These are phyloP conservation scores for Globisporangium cystogenes DNA, from an alignment of 352 stramenopile species.

Conservation along the genomic window DNA sequence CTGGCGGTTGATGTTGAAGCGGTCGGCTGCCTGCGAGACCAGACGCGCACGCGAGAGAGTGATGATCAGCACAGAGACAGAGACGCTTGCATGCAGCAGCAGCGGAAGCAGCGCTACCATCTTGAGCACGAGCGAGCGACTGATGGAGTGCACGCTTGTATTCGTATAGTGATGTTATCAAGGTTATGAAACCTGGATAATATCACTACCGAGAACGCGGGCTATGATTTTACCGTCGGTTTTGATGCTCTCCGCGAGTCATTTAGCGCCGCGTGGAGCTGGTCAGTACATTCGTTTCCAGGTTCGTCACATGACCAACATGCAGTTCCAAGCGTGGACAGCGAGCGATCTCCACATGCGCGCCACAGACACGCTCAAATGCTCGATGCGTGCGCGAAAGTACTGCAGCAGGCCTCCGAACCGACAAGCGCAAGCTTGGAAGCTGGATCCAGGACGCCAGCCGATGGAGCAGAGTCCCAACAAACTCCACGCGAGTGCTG, in stretches of 20 bases:
- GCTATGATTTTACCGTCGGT: background rate
- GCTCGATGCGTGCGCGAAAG: no score
- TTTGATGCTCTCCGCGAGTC: background rate
- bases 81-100: background rate
- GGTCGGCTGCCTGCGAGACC: conserved; percentile 56
- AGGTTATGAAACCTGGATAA: background rate
- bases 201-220: background rate
- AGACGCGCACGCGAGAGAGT: background rate
- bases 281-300: no score
- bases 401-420: no score
- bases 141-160: background rate
- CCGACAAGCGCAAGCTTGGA: no score
- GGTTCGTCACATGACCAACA: no score
- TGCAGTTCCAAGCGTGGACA: no score
- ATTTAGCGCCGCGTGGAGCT: background rate
- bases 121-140: background rate
- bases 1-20: conserved; percentile 91
- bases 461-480: no score
- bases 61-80: background rate
- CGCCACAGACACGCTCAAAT: no score
- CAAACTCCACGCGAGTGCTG: no score
- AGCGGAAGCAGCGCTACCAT: background rate
- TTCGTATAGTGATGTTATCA: background rate
- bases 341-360: no score
- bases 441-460: no score